A percentile compares a stretch with the other conserved stretches of the same genome.
phyloP scores from a whole-genome alignment of 2,329 filamentous ascomycete genomes.

The Aspergillus neotritici region DNA sequence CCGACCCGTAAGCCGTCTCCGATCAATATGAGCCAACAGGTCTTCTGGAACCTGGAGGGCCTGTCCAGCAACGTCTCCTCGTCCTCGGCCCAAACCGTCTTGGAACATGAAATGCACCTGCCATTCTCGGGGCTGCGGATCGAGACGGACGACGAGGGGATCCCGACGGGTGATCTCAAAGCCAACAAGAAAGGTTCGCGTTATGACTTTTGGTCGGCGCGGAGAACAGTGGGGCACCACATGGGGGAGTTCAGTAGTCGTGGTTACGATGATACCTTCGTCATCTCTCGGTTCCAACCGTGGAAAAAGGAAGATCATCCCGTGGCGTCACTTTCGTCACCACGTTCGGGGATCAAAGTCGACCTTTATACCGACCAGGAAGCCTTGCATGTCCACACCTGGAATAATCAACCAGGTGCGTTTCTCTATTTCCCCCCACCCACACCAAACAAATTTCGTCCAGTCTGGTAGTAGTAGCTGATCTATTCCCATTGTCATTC shows the following conservation, averaged over 20 bases:
- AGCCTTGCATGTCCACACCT: slow-evolving; percentile 2
- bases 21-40: slow-evolving; percentile 2
- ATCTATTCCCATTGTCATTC: background rate
- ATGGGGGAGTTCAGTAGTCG: background rate
- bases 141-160: background rate
- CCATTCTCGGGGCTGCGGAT: background rate
- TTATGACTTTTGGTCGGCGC: slow-evolving; percentile 3
- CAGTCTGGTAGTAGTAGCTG: background rate
- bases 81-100: background rate
- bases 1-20: background rate
- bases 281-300: background rate
- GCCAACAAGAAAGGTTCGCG: background rate
- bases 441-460: background rate
- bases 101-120: no score
- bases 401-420: no score
- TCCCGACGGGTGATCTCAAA: slow-evolving; percentile 1
- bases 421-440: background rate
- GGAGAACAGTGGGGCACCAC: no score
- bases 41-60: slow-evolving; percentile 1
- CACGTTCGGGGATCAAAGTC: background rate
- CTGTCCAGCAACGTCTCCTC: background rate
- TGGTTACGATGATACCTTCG: background rate
- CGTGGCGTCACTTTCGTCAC: slow-evolving; percentile 1
- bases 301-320: slow-evolving; percentile 1
- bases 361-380: slow-evolving; percentile 2